Evolutionary conservation across 768 basidiomycete species (phyloP), one percentile per base, ranked within the genome.

Genomic region (Symmetrospora coprosmae): DNA sequence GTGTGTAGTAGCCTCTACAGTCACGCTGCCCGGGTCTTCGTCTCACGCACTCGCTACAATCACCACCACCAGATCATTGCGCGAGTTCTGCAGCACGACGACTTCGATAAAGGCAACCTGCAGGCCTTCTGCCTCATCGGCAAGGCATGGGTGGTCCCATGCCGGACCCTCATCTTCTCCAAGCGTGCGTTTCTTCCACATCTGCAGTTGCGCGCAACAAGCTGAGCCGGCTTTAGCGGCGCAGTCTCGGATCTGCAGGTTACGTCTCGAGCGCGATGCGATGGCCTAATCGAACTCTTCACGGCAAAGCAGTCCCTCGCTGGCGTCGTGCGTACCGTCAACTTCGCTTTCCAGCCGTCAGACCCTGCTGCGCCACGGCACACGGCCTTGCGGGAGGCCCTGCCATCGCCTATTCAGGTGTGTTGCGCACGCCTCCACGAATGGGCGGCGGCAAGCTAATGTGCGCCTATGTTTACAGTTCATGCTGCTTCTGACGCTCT

Each of bases 401-500:
- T 53, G 39, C 51, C 51, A 25, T 38, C 51, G 11, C 51, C 51
- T 8, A 28, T 53, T 16, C n/a, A n/a, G n/a, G n/a, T n/a, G n/a
- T n/a, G n/a, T n/a, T n/a, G n/a, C n/a, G n/a, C n/a, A n/a, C n/a
- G n/a, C n/a, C n/a, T n/a, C n/a, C n/a, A n/a, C n/a, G n/a, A n/a
- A n/a, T n/a, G n/a, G n/a, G n/a, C n/a, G n/a, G n/a, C n/a, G n/a
- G n/a, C n/a, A n/a, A n/a, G n/a, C n/a, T n/a, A n/a, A n/a, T n/a
- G n/a, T n/a, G n/a, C n/a, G n/a, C n/a, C n/a, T n/a, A n/a, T n/a
- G n/a, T n/a, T n/a, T n/a, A n/a, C 51, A 53, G 37, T 40, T 53
- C 51, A 53, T 53, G 3, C 37, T 53, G 37, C 51, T 53, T 21
- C 37, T 53, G 4, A 53, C 51, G 19, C 39, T 53, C 17, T 53